A percentile compares a stretch with the other conserved stretches of the same genome.
phyloP scores from a whole-genome alignment of 2,329 filamentous ascomycete genomes.

The Camillea tinctor region DNA sequence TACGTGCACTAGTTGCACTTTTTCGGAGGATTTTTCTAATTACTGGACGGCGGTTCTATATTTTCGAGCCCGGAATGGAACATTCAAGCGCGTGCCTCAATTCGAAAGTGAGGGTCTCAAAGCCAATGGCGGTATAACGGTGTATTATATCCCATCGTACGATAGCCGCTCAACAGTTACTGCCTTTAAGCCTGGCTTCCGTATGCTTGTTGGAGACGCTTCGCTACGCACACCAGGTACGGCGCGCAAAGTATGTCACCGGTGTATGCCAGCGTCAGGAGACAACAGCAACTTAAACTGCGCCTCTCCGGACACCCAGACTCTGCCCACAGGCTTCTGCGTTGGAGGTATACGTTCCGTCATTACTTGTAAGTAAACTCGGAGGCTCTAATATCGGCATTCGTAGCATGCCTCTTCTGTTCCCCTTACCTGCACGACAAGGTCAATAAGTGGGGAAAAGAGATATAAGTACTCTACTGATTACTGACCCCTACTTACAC shows the following conservation, averaged over 20 bases:
- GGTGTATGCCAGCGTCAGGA: constrained; percentile 26
- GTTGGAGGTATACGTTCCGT: constrained; percentile 46
- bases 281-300: constrained; percentile 18
- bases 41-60: constrained; percentile 35
- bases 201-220: constrained; percentile 47
- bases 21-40: constrained; percentile 35
- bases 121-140: constrained; percentile 42
- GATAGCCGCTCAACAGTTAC: constrained; percentile 39
- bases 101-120: constrained; percentile 53
- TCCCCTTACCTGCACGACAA: too few species aligned
- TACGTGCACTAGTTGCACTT: constrained; percentile 40
- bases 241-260: constrained; percentile 38
- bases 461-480: constrained; percentile 38
- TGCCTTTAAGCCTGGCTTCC: constrained; percentile 49
- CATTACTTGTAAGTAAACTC: constrained; percentile 51
- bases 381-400: constrained; percentile 35
- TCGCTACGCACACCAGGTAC: constrained; percentile 33
- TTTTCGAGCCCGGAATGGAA: constrained; percentile 33
- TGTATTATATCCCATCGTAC: constrained; percentile 46
- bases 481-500: constrained; percentile 19
- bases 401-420: not conserved
- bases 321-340: constrained; percentile 39
- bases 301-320: constrained; percentile 37
- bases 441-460: too few species aligned
- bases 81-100: constrained; percentile 32